Evolutionary conservation across 805 yeast genomes (phyloP), one percentile per base, ranked within the genome.

Genomic region (Metschnikowia lochheadii): DNA sequence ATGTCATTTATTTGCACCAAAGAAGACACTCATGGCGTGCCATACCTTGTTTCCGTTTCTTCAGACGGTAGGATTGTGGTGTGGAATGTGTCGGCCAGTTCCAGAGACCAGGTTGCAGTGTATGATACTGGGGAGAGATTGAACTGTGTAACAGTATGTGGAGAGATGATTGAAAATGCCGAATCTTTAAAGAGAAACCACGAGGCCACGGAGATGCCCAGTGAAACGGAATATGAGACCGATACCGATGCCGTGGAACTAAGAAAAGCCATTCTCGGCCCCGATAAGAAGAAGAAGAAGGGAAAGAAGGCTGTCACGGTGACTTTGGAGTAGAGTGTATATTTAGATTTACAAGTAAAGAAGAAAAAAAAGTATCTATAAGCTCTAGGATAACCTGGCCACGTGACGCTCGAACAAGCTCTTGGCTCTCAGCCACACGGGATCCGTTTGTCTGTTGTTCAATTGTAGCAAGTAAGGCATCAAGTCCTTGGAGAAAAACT

Each of bases 41-140:
- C 75, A 4, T 86, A 78, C 62, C 67, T 94, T 61, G 78, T 88
- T 0, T 85, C 96, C 2, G 88, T 90, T 11, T 88, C 97, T 0
- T 88, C 97, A 0, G 98, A 92, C 67, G 98, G 98, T 23, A 87
- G 81, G 61, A 85, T 92, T 47, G 96, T 94, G 6, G 87, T 92
- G 2, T 92, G 97, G 97, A 86, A 91, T 63, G 56, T 74, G 17
- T 40, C 57, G 2, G 70, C 85, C 63, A 64, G 69, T 0, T 61
- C 72, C 2, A 77, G 78, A 59, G 95, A 88, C 60, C 96, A 90
- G 66, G 79, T 90, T 21, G 97, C 97, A 0, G 94, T 89, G 3
- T 92, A 90, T 65, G 89, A 85, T 56, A 80, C 92, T 18, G 96
- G 95, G 11, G 98, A 94, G 69, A 78, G 99, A 62, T 77, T 94